Percentiles rank a stretch among this genome's conserved stretches.
Evolutionary conservation across 208 protist genomes (phyloP).

Genomic region (Porcisia deanei): DNA sequence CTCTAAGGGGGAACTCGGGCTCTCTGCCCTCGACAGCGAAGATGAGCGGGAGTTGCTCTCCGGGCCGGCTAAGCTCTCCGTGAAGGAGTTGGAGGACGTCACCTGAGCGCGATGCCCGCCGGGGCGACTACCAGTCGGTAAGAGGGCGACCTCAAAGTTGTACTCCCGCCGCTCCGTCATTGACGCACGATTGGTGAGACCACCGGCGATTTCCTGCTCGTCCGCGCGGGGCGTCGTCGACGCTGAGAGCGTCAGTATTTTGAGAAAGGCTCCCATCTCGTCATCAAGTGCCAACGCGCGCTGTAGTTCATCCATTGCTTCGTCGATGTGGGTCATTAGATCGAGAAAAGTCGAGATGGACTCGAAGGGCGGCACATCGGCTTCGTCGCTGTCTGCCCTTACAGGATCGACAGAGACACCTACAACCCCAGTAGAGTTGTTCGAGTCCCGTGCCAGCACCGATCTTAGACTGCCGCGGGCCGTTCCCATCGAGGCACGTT

Average conservation of each 20-base stretch:
- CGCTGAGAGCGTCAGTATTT: slow-evolving; percentile 82
- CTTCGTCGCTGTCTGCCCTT: slow-evolving; percentile 18
- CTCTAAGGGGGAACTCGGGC: slow-evolving; percentile 8
- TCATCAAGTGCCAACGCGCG: slow-evolving; percentile 70
- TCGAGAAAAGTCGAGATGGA: slow-evolving; percentile 58
- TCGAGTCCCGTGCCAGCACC: background rate
- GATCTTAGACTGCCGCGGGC: background rate
- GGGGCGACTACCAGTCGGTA: slow-evolving; percentile 50
- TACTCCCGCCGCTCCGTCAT: slow-evolving; percentile 38
- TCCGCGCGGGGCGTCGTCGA: slow-evolving; percentile 70
- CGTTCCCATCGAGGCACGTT: background rate
- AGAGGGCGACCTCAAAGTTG: slow-evolving; percentile 49
- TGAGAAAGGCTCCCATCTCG: slow-evolving; percentile 86
- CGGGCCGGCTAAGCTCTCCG: background rate
- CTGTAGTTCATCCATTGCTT: slow-evolving; percentile 66
- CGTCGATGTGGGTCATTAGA: slow-evolving; percentile 45
- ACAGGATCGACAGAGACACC: slow-evolving; percentile 7
- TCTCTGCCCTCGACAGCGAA: background rate
- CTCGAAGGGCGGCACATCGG: slow-evolving; percentile 52
- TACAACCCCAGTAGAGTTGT: background rate
- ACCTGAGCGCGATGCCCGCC: slow-evolving; percentile 9
- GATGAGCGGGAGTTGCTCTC: slow-evolving; percentile 7
- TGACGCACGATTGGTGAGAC: background rate
- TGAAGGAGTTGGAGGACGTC: background rate
- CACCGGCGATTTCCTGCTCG: slow-evolving; percentile 12